Base-by-base conservation (phyloP, 495 filamentous ascomycete genomes). In the Staphylotrichum longicolle region DNA sequence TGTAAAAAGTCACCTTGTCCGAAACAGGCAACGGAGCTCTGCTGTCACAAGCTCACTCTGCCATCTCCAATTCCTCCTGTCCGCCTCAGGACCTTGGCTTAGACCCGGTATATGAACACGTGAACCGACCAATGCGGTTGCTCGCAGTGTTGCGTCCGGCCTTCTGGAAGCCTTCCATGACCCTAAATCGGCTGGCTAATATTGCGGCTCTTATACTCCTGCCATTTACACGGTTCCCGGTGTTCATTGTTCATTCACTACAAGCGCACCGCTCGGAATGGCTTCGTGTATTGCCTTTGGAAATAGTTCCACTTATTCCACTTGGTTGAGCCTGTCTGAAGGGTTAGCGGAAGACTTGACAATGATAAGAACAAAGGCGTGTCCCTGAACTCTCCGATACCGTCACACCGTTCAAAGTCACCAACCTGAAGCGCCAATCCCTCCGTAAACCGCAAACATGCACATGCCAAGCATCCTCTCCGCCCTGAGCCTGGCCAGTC, bases 1-100 rank as follows among this genome's bases (percentile, higher is more conserved):
- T 61, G 61, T 67, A 64, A 64, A 62, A 59, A 57, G 34, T 56
- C 54, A 30, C 40, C 10, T 30, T n/a, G 3, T 20, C 50, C 50
- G 34, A 9, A 53, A 53, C 2, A 27, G 50, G 45, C 32, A 39
- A 9, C 50, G 50, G 50, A 53, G 7, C 34, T 27, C 4, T 40
- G 10, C 2, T 4, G 4, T 20, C 7, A 39, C n/a, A 3, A 2
- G 34, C n/a, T 27, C 15, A 4, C 15, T 42, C 27, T 20, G 30
- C 30, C 20, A 27, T 27, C 20, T 27, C 12, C 14, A 27, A 5
- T 45, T 66, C 57, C 44, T 57, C 49, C 33, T 42, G 56, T 32
- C 49, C 57, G 55, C 50, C 8, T 37, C 15, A 52, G 37, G 63
- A 40, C 54, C 42, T 45, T 40, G 47, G 32, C 10, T 9, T 10